Percentiles rank a stretch among this genome's conserved stretches.
phyloP scores from a whole-genome alignment of 768 basidiomycete species.

The Coprinellus aureogranulatus region DNA sequence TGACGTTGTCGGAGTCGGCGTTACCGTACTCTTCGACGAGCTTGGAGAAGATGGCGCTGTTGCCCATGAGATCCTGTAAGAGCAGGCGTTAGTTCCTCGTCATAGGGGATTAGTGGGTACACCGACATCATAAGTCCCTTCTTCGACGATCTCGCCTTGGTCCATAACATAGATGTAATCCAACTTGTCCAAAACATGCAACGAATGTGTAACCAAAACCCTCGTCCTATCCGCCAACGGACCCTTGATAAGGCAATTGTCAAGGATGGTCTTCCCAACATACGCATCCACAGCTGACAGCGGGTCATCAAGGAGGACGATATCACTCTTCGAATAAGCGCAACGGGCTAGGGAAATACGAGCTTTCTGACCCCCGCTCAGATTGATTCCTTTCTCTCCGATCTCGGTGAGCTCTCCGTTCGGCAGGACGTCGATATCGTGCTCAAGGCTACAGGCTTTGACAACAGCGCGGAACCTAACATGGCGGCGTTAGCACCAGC shows the following conservation, averaged over 20 bases:
- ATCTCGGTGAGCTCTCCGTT: conserved; percentile 69
- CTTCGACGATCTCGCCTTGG: conserved; percentile 54
- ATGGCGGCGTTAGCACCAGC: neutral
- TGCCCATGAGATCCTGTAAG: conserved; percentile 43
- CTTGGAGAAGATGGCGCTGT: conserved; percentile 42
- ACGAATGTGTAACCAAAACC: conserved; percentile 59
- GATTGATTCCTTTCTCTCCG: conserved; percentile 74
- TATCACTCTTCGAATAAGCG: conserved; percentile 68
- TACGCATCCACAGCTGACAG: conserved; percentile 77
- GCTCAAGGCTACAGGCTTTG: conserved; percentile 63
- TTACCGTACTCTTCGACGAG: conserved; percentile 59
- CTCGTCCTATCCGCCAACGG: conserved; percentile 55
- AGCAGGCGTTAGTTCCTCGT: neutral
- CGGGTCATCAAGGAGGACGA: conserved; percentile 80
- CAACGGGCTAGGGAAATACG: conserved; percentile 77
- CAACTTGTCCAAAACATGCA: conserved; percentile 56
- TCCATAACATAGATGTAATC: conserved; percentile 69
- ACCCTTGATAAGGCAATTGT: conserved; percentile 56
- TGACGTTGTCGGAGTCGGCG: conserved; percentile 33
- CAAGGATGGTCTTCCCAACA: conserved; percentile 64
- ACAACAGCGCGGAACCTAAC: conserved; percentile 52
- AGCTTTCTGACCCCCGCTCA: conserved; percentile 58
- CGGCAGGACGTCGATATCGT: conserved; percentile 70
- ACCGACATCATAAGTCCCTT: conserved; percentile 57
- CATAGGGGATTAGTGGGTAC: neutral